Percentiles rank a stretch among this genome's conserved stretches.
phyloP scores from a whole-genome alignment of 176 grass and related monocot species.

The Hordeum marinum region DNA sequence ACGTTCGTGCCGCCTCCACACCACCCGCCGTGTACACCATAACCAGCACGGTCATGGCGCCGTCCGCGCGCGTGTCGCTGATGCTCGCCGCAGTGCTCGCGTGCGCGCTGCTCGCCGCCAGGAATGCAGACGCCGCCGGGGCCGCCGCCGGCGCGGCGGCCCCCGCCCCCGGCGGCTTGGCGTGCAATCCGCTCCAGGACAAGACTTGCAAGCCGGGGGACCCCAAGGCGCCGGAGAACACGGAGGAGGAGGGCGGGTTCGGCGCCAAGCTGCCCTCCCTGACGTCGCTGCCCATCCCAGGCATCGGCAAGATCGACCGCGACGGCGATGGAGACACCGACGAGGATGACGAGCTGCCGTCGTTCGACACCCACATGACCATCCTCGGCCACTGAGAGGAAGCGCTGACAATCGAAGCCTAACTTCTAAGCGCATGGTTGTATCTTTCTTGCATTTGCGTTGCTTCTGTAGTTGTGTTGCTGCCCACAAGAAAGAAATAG shows the following conservation, averaged over 20 bases:
- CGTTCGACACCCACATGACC: conserved; percentile 31
- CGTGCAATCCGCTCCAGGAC: conserved; percentile 27
- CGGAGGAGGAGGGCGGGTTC: conserved; percentile 38
- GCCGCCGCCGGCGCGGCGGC: neutral
- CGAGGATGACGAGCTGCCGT: conserved; percentile 39
- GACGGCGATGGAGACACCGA: neutral
- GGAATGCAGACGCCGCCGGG: neutral
- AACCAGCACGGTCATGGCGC: neutral
- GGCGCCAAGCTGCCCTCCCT: conserved; percentile 16
- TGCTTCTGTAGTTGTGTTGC: neutral
- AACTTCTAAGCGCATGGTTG: neutral
- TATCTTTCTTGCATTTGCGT: conserved; percentile 19
- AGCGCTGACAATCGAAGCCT: neutral
- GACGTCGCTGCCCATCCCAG: neutral
- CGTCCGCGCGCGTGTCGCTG: conserved; percentile 20
- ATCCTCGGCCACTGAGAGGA: conserved; percentile 55
- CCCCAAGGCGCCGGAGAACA: conserved; percentile 37
- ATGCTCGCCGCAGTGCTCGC: conserved; percentile 6
- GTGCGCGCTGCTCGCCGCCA: neutral
- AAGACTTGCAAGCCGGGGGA: conserved; percentile 46
- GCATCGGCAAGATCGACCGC: neutral
- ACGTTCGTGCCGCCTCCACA: neutral
- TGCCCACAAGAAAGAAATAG: neutral
- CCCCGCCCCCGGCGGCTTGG: neutral
- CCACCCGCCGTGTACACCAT: neutral